Evolutionary conservation across 2,329 filamentous ascomycete species (phyloP).

Genomic region (Hypoxylon sp.): DNA sequence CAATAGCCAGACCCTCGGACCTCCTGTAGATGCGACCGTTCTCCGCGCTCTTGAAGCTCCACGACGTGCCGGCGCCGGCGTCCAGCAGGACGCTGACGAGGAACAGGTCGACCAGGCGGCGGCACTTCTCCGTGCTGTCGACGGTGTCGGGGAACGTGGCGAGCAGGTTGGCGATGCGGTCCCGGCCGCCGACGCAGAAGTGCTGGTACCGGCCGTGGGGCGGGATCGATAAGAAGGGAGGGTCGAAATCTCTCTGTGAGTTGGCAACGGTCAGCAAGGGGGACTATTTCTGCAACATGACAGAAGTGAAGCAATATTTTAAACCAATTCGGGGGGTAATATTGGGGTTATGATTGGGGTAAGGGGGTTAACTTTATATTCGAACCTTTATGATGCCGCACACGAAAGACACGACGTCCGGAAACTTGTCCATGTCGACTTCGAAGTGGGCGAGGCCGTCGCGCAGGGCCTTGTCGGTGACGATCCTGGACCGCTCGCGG

Average conservation of each 20-base stretch:
- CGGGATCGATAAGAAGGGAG: slow-evolving; percentile 58
- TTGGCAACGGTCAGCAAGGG: slow-evolving; percentile 26
- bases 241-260: slow-evolving; percentile 50
- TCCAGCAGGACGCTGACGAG: slow-evolving; percentile 84
- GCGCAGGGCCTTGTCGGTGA: slow-evolving; percentile 80
- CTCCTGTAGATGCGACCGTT: slow-evolving; percentile 84
- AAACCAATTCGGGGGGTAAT: background rate
- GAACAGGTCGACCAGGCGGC: slow-evolving; percentile 70
- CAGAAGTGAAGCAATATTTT: background rate
- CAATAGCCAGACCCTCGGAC: slow-evolving; percentile 72
- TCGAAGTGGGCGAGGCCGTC: slow-evolving; percentile 88
- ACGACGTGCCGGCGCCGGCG: slow-evolving; percentile 88
- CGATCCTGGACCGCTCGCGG: slow-evolving; percentile 78
- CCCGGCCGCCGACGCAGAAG: slow-evolving; percentile 67
- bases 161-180: slow-evolving; percentile 55
- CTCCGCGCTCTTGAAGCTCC: slow-evolving; percentile 93
- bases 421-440: slow-evolving; percentile 86
- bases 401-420: slow-evolving; percentile 85
- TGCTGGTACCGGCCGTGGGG: slow-evolving; percentile 72
- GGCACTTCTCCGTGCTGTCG: slow-evolving; percentile 55
- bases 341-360: no score
- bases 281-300: background rate
- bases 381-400: slow-evolving; percentile 94
- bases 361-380: background rate
- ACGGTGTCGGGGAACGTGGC: slow-evolving; percentile 51